Evolutionary conservation across 2,329 filamentous ascomycete genomes (phyloP), one percentile per base, ranked within the genome.

Genomic region (Penicillium decumbens): DNA sequence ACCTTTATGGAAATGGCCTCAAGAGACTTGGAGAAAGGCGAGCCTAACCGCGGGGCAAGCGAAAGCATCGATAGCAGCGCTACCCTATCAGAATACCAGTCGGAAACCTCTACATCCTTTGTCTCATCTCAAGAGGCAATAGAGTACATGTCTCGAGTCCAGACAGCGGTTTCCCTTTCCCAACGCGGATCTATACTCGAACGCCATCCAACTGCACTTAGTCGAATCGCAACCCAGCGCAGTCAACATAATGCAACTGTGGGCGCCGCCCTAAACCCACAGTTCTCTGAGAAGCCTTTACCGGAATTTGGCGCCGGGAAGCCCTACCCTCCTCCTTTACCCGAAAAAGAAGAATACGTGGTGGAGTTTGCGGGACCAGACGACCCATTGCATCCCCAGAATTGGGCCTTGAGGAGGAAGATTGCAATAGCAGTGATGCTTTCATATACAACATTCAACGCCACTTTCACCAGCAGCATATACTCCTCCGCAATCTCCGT

Each of bases 331-430:
- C 79, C 79, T 13, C 70, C 67, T 0, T 62, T 83, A 13, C 79
- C 79, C 6, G 75, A 75, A n/a, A 71, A 73, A 53, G 79, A 82
- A 59, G 77, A 81, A 50, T 83, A 83, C 62, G 79, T 82, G 1
- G 80, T 82, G 10, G 80, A 89, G 68, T 95, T 95, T 64, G 85
- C 91, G 59, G 90, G 89, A 0, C 85, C 83, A 1, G 79, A 90
- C 56, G 90, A 95, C 62, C 89, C 89, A 2, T 65, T 91, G 52
- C 89, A 95, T 69, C 86, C 89, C 1, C 87, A 92, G 72, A 95
- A 95, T 67, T 95, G 90, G 90, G 79, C 87, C 0, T 64, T 87
- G 46, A 80, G 74, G 65, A 91, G 88, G 75, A 95, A 95, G 82
- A 56, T 67, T 10, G 47, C 58, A n/a, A 61, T 56, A 3, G 60